phyloP scores from a whole-genome alignment of 2,329 filamentous ascomycete species.

The Metarhizium album region DNA sequence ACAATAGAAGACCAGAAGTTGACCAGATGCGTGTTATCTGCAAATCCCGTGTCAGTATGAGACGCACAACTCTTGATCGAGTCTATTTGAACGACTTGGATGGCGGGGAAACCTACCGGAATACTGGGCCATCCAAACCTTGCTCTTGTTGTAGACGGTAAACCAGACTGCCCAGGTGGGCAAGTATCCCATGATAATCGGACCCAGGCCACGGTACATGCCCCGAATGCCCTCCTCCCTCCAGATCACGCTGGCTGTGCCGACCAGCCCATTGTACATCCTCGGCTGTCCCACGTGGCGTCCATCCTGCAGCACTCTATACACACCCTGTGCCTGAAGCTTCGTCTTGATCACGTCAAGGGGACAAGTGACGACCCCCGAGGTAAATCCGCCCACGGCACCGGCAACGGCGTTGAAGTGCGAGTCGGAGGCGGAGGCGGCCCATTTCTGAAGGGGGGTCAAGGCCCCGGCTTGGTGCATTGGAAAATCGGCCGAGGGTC shows the following conservation, averaged over 20 bases:
- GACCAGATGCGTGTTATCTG: conserved; percentile 66
- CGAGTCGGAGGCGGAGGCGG: conserved; percentile 43
- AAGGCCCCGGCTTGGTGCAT: conserved; percentile 21
- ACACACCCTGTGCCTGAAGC: conserved; percentile 87
- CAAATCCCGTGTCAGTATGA: neutral
- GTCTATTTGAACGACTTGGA: neutral
- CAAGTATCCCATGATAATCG: conserved; percentile 89
- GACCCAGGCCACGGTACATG: conserved; percentile 85
- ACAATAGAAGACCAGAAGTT: conserved; percentile 85
- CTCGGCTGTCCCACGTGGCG: conserved; percentile 38
- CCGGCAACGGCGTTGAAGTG: conserved; percentile 78
- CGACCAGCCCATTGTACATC: conserved; percentile 78
- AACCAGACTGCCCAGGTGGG: conserved; percentile 99
- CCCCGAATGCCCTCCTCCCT: conserved; percentile 78
- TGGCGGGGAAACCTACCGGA: conserved; percentile 38
- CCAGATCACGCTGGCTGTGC: conserved; percentile 80
- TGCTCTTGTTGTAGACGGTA: conserved; percentile 87
- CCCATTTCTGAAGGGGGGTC: conserved; percentile 45
- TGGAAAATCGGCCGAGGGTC: conserved; percentile 19
- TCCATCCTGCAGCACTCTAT: conserved; percentile 42
- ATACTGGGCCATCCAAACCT: conserved; percentile 57
- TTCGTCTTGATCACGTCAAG: conserved; percentile 99
- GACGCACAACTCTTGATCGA: neutral
- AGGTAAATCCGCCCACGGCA: conserved; percentile 81
- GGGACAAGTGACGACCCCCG: conserved; percentile 89